Evolutionary conservation across 306 rosid species (phyloP).

Genomic region (Fagus sylvatica): DNA sequence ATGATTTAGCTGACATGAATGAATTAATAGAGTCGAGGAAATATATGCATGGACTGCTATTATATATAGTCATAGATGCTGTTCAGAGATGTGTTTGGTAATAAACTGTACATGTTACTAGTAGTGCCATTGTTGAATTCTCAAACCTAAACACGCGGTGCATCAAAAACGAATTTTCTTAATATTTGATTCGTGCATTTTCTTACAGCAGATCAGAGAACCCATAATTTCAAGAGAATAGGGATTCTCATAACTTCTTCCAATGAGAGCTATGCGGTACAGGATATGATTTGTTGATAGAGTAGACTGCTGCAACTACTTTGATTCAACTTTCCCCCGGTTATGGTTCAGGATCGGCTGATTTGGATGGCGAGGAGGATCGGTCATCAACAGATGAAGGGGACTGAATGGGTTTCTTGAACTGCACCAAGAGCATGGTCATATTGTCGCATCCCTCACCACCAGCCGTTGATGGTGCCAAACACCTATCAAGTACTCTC

Average conservation of each 20-base stretch:
- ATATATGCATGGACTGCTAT: not conserved
- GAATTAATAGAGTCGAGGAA: too few species aligned
- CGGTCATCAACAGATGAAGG: constrained; percentile 39
- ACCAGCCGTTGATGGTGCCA: constrained; percentile 81
- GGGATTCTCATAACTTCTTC: not conserved
- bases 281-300: not conserved
- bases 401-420: constrained; percentile 59
- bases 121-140: not conserved
- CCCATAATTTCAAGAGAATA: constrained; percentile 15
- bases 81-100: constrained; percentile 8
- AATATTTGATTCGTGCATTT: not conserved
- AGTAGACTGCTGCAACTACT: constrained; percentile 21
- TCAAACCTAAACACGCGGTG: constrained; percentile 18
- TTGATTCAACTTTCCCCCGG: constrained; percentile 32
- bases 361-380: constrained; percentile 43
- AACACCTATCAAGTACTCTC: constrained; percentile 78
- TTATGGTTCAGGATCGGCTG: constrained; percentile 38
- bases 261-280: not conserved
- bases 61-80: not conserved
- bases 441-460: constrained; percentile 98
- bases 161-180: constrained; percentile 1
- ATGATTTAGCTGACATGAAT: too few species aligned
- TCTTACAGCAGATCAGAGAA: constrained; percentile 26
- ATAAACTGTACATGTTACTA: constrained; percentile 32
- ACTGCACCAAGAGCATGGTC: constrained; percentile 95